phyloP scores from a whole-genome alignment of 2,329 filamentous ascomycete genomes.

The Aspergillus sp. region DNA sequence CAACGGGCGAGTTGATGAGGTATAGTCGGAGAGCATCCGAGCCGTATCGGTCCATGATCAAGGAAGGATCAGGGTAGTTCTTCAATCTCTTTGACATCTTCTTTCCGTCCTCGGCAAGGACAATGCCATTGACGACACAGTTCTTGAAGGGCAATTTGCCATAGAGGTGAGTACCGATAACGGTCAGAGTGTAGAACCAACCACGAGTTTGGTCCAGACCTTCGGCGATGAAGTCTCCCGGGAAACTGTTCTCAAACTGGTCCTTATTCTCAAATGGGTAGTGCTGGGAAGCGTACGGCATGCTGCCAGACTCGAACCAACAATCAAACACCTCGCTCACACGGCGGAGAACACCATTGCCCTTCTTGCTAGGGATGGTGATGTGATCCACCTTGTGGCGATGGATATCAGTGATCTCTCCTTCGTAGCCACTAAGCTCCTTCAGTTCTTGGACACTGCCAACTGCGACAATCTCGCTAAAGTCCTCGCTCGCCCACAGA shows the following conservation, averaged over 20 bases:
- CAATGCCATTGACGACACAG: constrained; percentile 94
- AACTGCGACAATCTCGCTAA: constrained; percentile 83
- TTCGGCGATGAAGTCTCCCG: constrained; percentile 92
- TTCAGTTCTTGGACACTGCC: constrained; percentile 85
- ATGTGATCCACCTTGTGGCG: constrained; percentile 92
- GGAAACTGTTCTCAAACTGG: constrained; percentile 78
- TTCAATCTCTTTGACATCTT: constrained; percentile 98
- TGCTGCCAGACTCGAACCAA: constrained; percentile 95
- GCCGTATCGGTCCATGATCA: constrained; percentile 86
- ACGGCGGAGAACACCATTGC: constrained; percentile 79
- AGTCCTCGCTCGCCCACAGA: constrained; percentile 87
- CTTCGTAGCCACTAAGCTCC: constrained; percentile 81
- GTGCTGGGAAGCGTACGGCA: constrained; percentile 90
- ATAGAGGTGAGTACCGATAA: constrained; percentile 86
- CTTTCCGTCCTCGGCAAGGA: constrained; percentile 91
- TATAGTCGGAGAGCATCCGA: constrained; percentile 94
- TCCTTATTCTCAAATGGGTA: constrained; percentile 91
- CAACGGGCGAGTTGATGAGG: constrained; percentile 94
- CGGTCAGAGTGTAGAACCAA: constrained; percentile 94
- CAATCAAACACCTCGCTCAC: constrained; percentile 93
- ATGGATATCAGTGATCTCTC: constrained; percentile 83
- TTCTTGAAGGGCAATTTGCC: constrained; percentile 88
- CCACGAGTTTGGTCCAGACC: constrained; percentile 91
- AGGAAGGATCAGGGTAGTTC: constrained; percentile 87
- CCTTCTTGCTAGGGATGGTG: constrained; percentile 87